Evolutionary conservation across 2,329 filamentous ascomycete species (phyloP).

Genomic region (Colletotrichum orbiculare): DNA sequence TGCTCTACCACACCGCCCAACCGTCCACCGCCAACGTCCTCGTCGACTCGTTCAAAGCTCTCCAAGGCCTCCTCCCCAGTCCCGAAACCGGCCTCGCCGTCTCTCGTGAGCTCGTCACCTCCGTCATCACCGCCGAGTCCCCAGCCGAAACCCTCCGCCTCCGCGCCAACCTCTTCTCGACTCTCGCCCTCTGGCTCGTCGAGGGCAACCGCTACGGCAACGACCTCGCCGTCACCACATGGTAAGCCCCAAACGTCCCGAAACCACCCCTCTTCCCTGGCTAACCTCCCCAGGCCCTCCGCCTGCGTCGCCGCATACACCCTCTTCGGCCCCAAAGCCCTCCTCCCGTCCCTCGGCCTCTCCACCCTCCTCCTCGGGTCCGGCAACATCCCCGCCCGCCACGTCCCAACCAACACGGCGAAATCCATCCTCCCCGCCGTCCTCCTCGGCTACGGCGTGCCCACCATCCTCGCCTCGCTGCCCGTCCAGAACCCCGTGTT

Average conservation of each 20-base stretch:
- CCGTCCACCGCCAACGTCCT: background rate
- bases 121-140: background rate
- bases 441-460: constrained; percentile 12
- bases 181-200: constrained; percentile 8
- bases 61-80: background rate
- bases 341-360: constrained; percentile 4
- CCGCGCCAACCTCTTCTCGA: constrained; percentile 9
- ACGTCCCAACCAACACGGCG: constrained; percentile 8
- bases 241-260: background rate
- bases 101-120: background rate
- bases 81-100: background rate
- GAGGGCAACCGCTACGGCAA: constrained; percentile 12
- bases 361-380: background rate
- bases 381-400: constrained; percentile 10
- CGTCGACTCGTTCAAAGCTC: background rate
- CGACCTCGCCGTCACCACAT: background rate
- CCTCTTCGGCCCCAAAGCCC: constrained; percentile 15
- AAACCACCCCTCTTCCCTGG: background rate
- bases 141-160: constrained; percentile 6
- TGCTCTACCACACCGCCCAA: constrained; percentile 3
- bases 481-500: constrained; percentile 9
- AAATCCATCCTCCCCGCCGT: constrained; percentile 9
- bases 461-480: background rate
- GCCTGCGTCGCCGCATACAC: constrained; percentile 1
- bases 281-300: background rate